phyloP scores from a whole-genome alignment of 1,284 basidiomycete genomes.

The Lignosus rhinocerotis region DNA sequence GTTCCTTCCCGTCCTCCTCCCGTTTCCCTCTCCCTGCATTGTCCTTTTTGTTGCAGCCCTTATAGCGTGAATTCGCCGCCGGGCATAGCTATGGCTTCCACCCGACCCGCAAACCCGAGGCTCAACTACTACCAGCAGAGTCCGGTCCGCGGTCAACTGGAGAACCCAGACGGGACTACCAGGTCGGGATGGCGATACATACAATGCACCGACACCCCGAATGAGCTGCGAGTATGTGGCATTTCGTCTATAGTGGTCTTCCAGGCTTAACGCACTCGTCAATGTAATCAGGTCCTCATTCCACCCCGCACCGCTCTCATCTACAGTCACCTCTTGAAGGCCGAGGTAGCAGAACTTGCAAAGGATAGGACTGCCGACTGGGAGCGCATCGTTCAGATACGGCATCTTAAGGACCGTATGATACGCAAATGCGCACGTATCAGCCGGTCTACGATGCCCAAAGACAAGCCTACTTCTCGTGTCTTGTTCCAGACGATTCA shows the following conservation, averaged over 20 bases:
- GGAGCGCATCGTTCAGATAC: slow-evolving; percentile 68
- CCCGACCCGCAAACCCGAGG: slow-evolving; percentile 31
- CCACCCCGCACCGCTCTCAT: slow-evolving; percentile 71
- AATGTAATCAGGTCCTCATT: slow-evolving; percentile 53
- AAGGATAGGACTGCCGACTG: slow-evolving; percentile 57
- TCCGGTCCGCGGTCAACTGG: slow-evolving; percentile 71
- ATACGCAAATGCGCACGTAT: slow-evolving; percentile 72
- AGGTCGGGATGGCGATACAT: slow-evolving; percentile 66
- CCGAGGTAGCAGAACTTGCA: slow-evolving; percentile 58
- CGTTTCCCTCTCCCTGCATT: background rate
- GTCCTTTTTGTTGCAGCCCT: slow-evolving; percentile 7
- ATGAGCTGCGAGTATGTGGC: slow-evolving; percentile 64
- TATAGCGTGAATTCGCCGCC: slow-evolving; percentile 5
- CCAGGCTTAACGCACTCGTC: background rate
- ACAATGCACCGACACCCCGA: slow-evolving; percentile 72
- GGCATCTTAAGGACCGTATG: slow-evolving; percentile 77
- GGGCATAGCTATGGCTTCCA: slow-evolving; percentile 21
- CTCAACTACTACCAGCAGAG: slow-evolving; percentile 59
- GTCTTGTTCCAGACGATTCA: slow-evolving; percentile 61
- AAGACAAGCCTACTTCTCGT: slow-evolving; percentile 38
- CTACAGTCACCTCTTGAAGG: slow-evolving; percentile 63
- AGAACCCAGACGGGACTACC: slow-evolving; percentile 55
- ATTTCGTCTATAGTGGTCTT: background rate
- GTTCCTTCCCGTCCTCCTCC: slow-evolving; percentile 4
- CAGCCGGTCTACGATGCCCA: slow-evolving; percentile 38